Evolutionary conservation across 176 grass and related monocot species (phyloP).

Genomic region (Luzula sylvatica): DNA sequence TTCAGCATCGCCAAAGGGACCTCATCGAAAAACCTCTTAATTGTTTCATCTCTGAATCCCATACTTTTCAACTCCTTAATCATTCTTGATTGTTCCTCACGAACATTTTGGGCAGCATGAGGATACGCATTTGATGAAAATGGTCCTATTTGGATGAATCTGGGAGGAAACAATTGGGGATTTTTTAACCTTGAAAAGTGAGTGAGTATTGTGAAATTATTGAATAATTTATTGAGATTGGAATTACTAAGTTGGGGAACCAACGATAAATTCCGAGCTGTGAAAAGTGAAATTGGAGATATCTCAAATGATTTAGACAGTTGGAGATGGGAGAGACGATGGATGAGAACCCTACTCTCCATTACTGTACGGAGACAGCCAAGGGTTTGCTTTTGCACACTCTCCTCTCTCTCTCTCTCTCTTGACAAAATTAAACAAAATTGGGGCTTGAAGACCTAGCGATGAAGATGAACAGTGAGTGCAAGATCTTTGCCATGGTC

Average conservation of each 20-base stretch:
- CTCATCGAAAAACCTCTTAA: conserved; percentile 15
- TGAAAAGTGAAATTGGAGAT: background rate
- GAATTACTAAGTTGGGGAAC: background rate
- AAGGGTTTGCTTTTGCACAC: too few relatives aligned
- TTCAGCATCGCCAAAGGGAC: conserved; percentile 16
- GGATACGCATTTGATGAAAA: conserved; percentile 15
- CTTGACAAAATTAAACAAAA: too few relatives aligned
- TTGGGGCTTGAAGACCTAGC: too few relatives aligned
- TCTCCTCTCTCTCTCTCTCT: background rate
- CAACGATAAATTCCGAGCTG: conserved; percentile 1
- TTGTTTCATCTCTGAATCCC: conserved; percentile 24
- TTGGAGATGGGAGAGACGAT: conserved; percentile 14
- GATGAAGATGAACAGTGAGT: too few relatives aligned
- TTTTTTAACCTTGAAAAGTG: conserved; percentile 5
- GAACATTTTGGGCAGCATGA: conserved; percentile 7
- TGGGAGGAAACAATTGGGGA: conserved; percentile 9
- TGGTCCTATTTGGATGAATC: conserved; percentile 16
- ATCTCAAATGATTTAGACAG: background rate
- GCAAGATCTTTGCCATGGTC: too few relatives aligned
- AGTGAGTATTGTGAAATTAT: too few relatives aligned
- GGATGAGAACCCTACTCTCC: conserved; percentile 25
- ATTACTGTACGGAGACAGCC: conserved; percentile 10
- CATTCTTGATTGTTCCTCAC: conserved; percentile 20
- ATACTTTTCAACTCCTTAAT: conserved; percentile 14
- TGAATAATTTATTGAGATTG: background rate